Evolutionary conservation across 805 yeast species (phyloP), one percentile per base, ranked within the genome.

Genomic region (Saturnispora ahearnii): DNA sequence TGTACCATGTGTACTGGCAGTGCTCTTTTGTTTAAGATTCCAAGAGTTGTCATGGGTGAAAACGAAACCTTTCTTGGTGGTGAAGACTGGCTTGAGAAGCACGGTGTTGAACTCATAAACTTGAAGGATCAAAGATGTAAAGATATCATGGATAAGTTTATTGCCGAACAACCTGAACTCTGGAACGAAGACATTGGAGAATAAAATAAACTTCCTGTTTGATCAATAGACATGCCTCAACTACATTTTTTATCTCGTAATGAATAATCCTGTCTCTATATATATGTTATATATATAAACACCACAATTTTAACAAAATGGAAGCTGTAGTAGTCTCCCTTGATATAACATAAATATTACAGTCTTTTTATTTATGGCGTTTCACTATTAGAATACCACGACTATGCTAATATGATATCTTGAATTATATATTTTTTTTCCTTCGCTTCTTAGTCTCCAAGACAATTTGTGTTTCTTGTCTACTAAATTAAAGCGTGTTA

Each of bases 1-100:
- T 91, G 98, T 65, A 76, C 82, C 57, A 91, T 91, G 97, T 91
- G 98, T 65, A 79, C 93, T 4, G 98, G 98, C 21, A 95, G 97
- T 5, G 85, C 91, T 55, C 61, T 91, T 47, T 72, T 91, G 74
- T 91, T 89, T 68, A 96, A 96, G 38, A 76, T 91, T 57, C 82
- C 83, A 59, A 75, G 97, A 55, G 84, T 87, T 40, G 97, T 91
- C 0, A 59, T 89, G 65, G 96, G 96, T 30, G 99, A 91, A 64
- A 89, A 89, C 67, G 77, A 69, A 49, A 91, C 84, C 30, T 91
- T 85, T 58, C 57, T 74, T 32, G 96, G 97, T 11, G 95, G 87
- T 28, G 97, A 91, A 64, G 84, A 81, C 41, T 80, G 81, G 64
- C 72, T 91, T 59, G 62, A 65, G 53, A 61, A 74, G 4, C 72